These are phyloP conservation scores for Alternaria triticimaculans DNA, from an alignment of 2,329 filamentous ascomycete genomes.

Conservation along the genomic window DNA sequence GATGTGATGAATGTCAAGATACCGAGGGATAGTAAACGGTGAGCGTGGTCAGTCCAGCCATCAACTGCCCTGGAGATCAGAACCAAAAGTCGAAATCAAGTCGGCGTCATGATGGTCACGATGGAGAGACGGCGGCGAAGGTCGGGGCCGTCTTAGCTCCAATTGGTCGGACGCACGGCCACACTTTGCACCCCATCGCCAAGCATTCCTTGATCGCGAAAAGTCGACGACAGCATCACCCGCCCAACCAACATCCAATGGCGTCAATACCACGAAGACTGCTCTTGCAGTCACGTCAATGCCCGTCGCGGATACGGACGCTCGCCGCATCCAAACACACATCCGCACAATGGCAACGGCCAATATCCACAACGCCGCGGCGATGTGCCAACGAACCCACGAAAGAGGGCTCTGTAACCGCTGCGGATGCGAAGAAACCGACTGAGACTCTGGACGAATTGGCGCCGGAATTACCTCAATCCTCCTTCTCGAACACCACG, in stretches of 20 bases:
- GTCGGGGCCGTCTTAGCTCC: conserved; percentile 24
- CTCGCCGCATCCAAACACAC: conserved; percentile 23
- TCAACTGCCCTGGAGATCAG: background rate
- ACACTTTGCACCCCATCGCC: conserved; percentile 31
- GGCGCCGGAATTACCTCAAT: background rate
- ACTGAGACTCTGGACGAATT: conserved; percentile 14
- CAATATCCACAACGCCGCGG: conserved; percentile 38
- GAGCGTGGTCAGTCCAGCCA: background rate
- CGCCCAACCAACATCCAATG: conserved; percentile 35
- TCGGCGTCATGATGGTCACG: background rate
- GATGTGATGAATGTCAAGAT: background rate
- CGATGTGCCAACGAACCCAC: conserved; percentile 24
- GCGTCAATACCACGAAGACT: conserved; percentile 45
- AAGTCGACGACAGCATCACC: conserved; percentile 35
- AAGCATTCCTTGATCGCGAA: conserved; percentile 38
- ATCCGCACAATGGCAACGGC: conserved; percentile 40
- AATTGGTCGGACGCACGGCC: conserved; percentile 28
- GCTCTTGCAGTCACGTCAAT: conserved; percentile 39
- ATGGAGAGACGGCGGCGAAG: conserved; percentile 21
- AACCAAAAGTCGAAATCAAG: background rate
- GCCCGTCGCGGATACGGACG: conserved; percentile 30
- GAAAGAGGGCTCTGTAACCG: conserved; percentile 20
- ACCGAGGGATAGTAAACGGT: background rate
- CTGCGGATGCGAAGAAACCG: conserved; percentile 11
- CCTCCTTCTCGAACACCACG: conserved; percentile 1